Base-by-base conservation (phyloP, 768 basidiomycete genomes). In the Trametes villosa region DNA sequence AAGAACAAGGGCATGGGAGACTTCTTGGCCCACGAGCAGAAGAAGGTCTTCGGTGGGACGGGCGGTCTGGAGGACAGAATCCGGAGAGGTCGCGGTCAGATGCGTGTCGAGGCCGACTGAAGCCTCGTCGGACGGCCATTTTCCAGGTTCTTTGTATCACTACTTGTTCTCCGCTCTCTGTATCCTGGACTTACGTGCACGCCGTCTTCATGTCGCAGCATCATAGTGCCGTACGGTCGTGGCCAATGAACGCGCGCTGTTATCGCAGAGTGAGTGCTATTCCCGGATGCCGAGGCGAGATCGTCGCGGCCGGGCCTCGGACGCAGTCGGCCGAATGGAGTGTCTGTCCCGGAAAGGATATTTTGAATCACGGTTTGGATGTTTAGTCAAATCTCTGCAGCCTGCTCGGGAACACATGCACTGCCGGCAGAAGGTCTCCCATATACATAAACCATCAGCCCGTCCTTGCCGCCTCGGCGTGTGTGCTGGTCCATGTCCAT, bases 1-100 rank as follows among this genome's bases (percentile, higher is more conserved):
- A 89, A 87, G 73, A 87, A 86, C 3, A 89, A 86, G 69, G 92
- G 91, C 2, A 87, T 89, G 80, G 91, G 89, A 45, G 80, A 79
- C 1, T 97, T 96, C 78, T 77, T 96, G 68, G 88, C 85, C 55
- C 80, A 87, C 22, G 94, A 96, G 71, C 86, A 89, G 78, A 93
- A 91, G 79, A 87, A 83, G 65, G 89, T 94, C 9, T 92, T 92
- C 74, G 87, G 91, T 46, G 91, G 89, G 26, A 73, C 77, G 9
- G 89, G 91, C 40, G 90, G 88, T 17, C 74, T 94, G 29, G 92
- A 92, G 71, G 92, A 94, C 38, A 79, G 91, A 59, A 86, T 94
- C 47, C 81, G 76, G 68, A 80, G 93, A 67, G 89, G 90, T 41
- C 79, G 87, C 34, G 86, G 86, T 27, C 88, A 86, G 7, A 74